Base-by-base conservation (phyloP, 345 rosid genomes). In the Erodium maritimum region DNA sequence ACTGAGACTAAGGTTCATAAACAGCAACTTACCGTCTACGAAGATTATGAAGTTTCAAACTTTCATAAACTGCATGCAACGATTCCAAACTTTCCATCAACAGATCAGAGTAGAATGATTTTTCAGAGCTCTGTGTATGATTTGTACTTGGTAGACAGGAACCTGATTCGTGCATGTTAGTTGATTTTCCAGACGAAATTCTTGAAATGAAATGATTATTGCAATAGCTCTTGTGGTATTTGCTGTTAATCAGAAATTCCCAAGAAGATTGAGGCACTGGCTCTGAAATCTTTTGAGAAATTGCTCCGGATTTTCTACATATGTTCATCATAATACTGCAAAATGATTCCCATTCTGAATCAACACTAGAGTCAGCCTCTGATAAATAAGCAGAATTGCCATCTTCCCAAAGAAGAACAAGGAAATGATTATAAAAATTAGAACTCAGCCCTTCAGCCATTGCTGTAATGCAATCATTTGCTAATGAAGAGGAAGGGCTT, bases 11-110 rank as follows among this genome's bases (percentile, higher is more conserved):
- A 55, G 21, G 33, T 62, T 5, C 20, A 19, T 59, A 56, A 53
- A 50, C 34, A 13, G 19, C 29, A 56, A 64, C 78, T 75, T 78
- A 93, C 99, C 70, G 71, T 75, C 82, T 83, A 16, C 99, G 91
- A 67, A 93, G 95, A 70, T 65, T 80, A 78, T 93, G 85, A 82
- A 93, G 69, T 70, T 93, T 93, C 74, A 93, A 76, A 79, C 81
- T 84, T 79, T 93, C 99, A 82, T 89, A 89, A 5, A 89, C 74
- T 23, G 99, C 89, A 79, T 93, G 99, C 66, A 89, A 74, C 62
- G 83, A 77, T 72, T 77, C 89, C 77, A 91, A 81, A 65, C 69
- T 77, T 73, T 75, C 81, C 76, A 53, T 56, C 71, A 89, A 68
- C 56, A 86, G 68, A 69, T 77, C 80, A 56, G 69, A 72, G 77